Percentiles rank a stretch among this genome's conserved stretches.
Evolutionary conservation across 1,284 basidiomycete species (phyloP).

Genomic region (Ustilago cynodontis): DNA sequence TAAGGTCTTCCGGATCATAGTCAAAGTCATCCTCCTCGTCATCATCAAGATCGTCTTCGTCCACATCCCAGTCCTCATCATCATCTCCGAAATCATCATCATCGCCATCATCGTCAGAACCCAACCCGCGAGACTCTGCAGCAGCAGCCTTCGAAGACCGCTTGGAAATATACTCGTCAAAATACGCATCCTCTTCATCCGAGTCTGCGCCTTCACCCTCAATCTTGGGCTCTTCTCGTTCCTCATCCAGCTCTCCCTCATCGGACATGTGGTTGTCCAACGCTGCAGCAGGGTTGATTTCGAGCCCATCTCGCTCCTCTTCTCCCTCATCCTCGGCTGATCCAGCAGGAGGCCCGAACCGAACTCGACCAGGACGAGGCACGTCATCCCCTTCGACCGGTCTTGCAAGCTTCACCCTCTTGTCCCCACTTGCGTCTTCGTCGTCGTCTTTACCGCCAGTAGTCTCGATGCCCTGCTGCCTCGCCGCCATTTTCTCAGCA

Average conservation of each 20-base stretch:
- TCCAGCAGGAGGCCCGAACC: conserved; percentile 37
- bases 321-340: conserved; percentile 18
- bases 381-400: conserved; percentile 39
- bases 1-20: conserved; percentile 63
- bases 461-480: conserved; percentile 13
- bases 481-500: conserved; percentile 55
- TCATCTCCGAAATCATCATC: conserved; percentile 18
- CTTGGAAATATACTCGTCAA: conserved; percentile 35
- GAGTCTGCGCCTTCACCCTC: conserved; percentile 47
- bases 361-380: conserved; percentile 45
- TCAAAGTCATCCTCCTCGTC: conserved; percentile 62
- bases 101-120: conserved; percentile 73
- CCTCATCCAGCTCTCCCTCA: conserved; percentile 76
- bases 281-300: conserved; percentile 73
- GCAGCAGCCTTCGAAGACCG: conserved; percentile 28
- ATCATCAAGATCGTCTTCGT: conserved; percentile 46
- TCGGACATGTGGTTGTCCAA: conserved; percentile 73
- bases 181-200: conserved; percentile 72
- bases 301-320: conserved; percentile 21
- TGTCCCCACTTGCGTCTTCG: conserved; percentile 9
- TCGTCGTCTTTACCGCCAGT: neutral
- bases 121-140: conserved; percentile 71
- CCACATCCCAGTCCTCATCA: conserved; percentile 80
- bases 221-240: conserved; percentile 49
- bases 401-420: conserved; percentile 30